Conservation (phyloP, 1,284 basidiomycete species). For the Vanrija humicola region DNA sequence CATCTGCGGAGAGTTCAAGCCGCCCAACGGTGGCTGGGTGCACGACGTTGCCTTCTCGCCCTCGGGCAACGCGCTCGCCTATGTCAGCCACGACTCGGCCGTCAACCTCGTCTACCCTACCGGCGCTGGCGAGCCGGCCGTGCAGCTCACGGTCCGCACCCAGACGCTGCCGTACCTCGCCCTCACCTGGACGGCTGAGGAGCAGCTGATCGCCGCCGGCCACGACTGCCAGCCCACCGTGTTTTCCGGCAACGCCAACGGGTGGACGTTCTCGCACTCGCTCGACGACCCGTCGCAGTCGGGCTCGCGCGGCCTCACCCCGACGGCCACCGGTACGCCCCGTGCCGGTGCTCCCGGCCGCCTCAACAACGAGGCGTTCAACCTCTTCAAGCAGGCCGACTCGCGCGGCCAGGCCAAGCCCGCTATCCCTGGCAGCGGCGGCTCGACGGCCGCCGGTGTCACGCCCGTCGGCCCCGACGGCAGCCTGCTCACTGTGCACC, state of each 20-base stretch:
- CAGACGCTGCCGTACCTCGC: constrained; percentile 75
- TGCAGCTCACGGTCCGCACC: constrained; percentile 67
- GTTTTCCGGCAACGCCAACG: constrained; percentile 65
- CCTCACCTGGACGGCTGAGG: constrained; percentile 78
- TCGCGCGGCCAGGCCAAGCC: constrained; percentile 66
- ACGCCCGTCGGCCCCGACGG: constrained; percentile 51
- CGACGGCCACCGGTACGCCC: constrained; percentile 39
- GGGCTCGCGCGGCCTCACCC: constrained; percentile 37
- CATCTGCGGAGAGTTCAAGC: constrained; percentile 87
- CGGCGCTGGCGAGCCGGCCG: constrained; percentile 55
- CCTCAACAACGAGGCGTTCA: constrained; percentile 91
- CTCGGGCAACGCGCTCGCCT: constrained; percentile 85
- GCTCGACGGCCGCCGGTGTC: constrained; percentile 43
- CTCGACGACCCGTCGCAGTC: constrained; percentile 64
- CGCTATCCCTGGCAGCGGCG: constrained; percentile 16
- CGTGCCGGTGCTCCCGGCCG: constrained; percentile 59
- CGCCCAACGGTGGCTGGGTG: constrained; percentile 92
- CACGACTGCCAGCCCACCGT: constrained; percentile 96
- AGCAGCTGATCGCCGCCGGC: constrained; percentile 80
- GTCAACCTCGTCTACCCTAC: constrained; percentile 82
- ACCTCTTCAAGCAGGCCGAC: constrained; percentile 90
- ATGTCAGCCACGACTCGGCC: constrained; percentile 87
- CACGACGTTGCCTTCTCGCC: constrained; percentile 95
- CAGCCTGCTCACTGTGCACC: constrained; percentile 81
- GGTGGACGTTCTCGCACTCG: constrained; percentile 74